Evolutionary conservation across 805 yeast species (phyloP).

Genomic region (Wilhelminamyces savonicus): DNA sequence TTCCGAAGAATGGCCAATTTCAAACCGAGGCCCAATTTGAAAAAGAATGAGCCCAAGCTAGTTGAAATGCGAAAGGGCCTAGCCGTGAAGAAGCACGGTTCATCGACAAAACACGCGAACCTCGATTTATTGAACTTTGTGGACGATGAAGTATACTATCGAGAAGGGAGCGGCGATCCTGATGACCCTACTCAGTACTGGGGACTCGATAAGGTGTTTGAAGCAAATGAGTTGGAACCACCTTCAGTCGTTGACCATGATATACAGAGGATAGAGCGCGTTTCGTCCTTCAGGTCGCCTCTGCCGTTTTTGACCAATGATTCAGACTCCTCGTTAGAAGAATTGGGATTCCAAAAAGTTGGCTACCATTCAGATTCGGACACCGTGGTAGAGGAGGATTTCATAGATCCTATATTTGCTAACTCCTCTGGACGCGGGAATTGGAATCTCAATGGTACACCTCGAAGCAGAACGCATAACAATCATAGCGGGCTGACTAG

Average conservation of each 20-base stretch:
- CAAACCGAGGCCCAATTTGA: conserved; percentile 7
- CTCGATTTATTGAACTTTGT: conserved; percentile 10
- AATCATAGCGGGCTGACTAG: not conserved
- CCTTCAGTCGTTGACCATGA: not conserved
- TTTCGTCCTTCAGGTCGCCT: not conserved
- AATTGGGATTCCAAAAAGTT: not conserved
- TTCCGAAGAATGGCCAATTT: conserved; percentile 26
- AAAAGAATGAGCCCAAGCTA: conserved; percentile 1
- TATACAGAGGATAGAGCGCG: too few species aligned
- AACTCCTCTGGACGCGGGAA: not conserved
- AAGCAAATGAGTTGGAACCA: not conserved
- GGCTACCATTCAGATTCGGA: conserved; percentile 2
- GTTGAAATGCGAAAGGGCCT: conserved; percentile 28
- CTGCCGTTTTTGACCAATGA: not conserved
- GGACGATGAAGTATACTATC: conserved; percentile 11
- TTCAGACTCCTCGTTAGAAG: not conserved
- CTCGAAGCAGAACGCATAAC: not conserved
- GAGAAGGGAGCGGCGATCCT: conserved; percentile 1
- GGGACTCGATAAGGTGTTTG: not conserved
- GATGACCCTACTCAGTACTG: not conserved
- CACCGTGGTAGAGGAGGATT: conserved; percentile 10
- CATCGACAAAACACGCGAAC: not conserved
- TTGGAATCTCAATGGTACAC: not conserved
- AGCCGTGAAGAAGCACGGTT: conserved; percentile 21
- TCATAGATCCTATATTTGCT: conserved; percentile 13